Evolutionary conservation across 1,284 basidiomycete genomes (phyloP), one percentile per base, ranked within the genome.

Genomic region (Clitocybe nebularis): DNA sequence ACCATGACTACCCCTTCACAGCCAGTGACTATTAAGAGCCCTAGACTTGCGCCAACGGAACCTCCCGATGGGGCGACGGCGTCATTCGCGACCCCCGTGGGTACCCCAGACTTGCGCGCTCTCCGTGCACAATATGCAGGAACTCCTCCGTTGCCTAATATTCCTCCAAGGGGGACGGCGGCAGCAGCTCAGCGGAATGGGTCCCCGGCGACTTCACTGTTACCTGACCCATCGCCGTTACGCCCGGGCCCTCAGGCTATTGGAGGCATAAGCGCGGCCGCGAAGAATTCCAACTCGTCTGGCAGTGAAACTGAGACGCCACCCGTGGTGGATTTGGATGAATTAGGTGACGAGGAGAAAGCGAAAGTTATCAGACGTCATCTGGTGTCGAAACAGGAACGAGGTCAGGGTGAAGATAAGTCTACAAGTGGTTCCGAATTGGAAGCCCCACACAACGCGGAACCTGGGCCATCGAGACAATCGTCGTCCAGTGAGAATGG

Each of bases 261-360:
- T 16, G 58, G 66, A 8, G 67, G 59, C 20, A 55, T 62, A 24
- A 43, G 57, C 45, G 44, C 58, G 43, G 21, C 44, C 14, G 10
- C 43, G 39, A 51, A 48, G 43, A 26, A 41, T 19, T 46, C 49
- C 7, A 50, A 44, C 40, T 44, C 53, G 28, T 40, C 48, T 23
- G 51, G 46, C 9, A 55, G 49, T 49, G 63, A 46, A 49, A 60
- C 48, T 45, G 62, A 50, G 54, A 61, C 60, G 39, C 60, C 53
- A 17, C 53, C 54, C 48, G 62, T 47, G 45, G 49, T 62, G 6
- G 73, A 73, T 46, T 55, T 84, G 19, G 81, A 85, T 19, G 77
- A 74, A 16, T 64, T 85, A 26, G 70, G 81, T 0, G 84, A 88
- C 30, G 87, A 89, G 52, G 89, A 93, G 57, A 95, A 93, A 67